A percentile compares a stretch with the other conserved stretches of the same genome.
These are phyloP conservation scores for Aegle marmelos DNA, from an alignment of 345 rosid species.

Conservation along the genomic window DNA sequence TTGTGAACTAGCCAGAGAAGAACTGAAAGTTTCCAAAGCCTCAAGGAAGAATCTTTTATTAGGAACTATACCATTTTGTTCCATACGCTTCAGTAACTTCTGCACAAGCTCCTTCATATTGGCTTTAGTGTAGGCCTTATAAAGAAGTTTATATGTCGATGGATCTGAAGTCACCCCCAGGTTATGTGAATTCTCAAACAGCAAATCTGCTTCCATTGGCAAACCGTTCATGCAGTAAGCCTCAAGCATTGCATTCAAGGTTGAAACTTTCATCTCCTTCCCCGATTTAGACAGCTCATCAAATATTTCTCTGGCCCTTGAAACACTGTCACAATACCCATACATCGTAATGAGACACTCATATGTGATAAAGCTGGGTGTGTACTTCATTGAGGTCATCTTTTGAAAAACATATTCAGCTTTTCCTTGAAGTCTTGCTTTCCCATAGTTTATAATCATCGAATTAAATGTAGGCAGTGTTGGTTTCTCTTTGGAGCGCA, in stretches of 20 bases:
- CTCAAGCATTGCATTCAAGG: constrained; percentile 78
- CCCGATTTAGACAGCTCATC: constrained; percentile 53
- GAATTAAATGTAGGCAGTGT: constrained; percentile 84
- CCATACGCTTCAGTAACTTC: constrained; percentile 66
- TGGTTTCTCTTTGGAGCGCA: constrained; percentile 77
- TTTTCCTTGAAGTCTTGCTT: constrained; percentile 70
- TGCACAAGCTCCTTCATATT: constrained; percentile 68
- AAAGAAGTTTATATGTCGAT: constrained; percentile 83
- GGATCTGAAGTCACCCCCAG: constrained; percentile 47
- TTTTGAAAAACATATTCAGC: constrained; percentile 60
- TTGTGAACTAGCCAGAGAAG: constrained; percentile 35
- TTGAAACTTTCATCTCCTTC: constrained; percentile 56
- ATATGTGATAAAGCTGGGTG: constrained; percentile 65
- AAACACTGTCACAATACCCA: constrained; percentile 67
- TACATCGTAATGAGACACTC: constrained; percentile 83
- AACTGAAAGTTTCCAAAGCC: constrained; percentile 64
- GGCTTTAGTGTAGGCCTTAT: constrained; percentile 76
- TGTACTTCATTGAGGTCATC: constrained; percentile 68
- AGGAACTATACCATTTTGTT: constrained; percentile 72
- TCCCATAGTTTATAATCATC: constrained; percentile 84
- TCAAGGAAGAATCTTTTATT: constrained; percentile 84
- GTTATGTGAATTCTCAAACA: constrained; percentile 40
- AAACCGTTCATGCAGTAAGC: constrained; percentile 77
- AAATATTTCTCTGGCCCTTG: constrained; percentile 68
- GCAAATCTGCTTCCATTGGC: constrained; percentile 65